phyloP scores from a whole-genome alignment of 148 eudicot species.

The Linanthus parryae region DNA sequence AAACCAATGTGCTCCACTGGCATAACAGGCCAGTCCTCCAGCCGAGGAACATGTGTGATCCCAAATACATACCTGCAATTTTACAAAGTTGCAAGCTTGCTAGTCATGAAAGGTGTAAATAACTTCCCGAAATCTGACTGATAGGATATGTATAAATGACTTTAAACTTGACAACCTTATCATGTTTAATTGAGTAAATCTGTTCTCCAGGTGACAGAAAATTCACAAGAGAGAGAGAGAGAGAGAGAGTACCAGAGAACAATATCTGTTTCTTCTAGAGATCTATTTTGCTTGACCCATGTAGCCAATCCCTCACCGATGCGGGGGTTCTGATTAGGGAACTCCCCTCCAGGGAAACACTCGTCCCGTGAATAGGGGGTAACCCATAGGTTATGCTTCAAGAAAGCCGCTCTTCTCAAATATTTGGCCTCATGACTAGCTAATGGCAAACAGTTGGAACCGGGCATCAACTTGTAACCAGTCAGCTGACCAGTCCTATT shows the following conservation, averaged over 20 bases:
- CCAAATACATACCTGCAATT: conserved; percentile 84
- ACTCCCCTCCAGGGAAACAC: conserved; percentile 93
- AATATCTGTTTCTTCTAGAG: conserved; percentile 83
- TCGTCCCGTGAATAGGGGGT: conserved; percentile 68
- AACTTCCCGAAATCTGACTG: neutral
- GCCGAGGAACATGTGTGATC: conserved; percentile 84
- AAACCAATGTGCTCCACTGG: conserved; percentile 89
- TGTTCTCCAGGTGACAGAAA: too few species aligned
- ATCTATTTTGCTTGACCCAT: conserved; percentile 83
- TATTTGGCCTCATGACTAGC: conserved; percentile 94
- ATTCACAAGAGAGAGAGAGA: too few species aligned
- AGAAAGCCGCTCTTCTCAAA: conserved; percentile 86
- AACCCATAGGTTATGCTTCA: conserved; percentile 98
- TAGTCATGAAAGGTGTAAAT: conserved; percentile 7
- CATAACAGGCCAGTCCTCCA: conserved; percentile 99
- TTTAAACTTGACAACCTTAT: neutral
- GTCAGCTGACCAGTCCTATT: conserved; percentile 92
- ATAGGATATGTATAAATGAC: neutral
- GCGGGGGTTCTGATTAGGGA: conserved; percentile 97
- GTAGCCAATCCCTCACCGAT: conserved; percentile 90
- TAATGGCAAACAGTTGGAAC: conserved; percentile 83
- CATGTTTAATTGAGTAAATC: too few species aligned
- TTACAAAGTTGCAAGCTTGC: neutral
- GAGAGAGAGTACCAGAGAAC: conserved; percentile 74
- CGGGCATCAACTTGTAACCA: conserved; percentile 90